These are phyloP conservation scores for Phialophora chinensis DNA, from an alignment of 2,329 filamentous ascomycete species.

Conservation along the genomic window DNA sequence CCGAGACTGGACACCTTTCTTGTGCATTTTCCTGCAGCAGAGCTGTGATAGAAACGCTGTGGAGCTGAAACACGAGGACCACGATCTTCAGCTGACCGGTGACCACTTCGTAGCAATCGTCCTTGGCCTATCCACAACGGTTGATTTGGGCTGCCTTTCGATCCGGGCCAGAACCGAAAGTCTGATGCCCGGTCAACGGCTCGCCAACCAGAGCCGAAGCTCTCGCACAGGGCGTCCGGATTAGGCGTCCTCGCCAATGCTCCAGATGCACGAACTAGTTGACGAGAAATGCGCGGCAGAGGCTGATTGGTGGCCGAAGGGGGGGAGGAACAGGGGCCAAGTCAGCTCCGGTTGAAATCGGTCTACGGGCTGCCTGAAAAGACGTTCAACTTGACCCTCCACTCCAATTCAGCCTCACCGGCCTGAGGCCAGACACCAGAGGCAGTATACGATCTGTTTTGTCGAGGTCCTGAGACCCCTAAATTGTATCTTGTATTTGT, in stretches of 20 bases:
- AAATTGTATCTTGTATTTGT: conserved; percentile 20
- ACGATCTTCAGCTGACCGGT: conserved; percentile 20
- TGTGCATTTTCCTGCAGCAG: neutral
- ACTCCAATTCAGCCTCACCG: neutral
- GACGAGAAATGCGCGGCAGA: neutral
- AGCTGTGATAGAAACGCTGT: neutral
- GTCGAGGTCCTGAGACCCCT: conserved; percentile 26
- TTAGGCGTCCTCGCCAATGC: conserved; percentile 1
- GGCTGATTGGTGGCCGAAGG: neutral
- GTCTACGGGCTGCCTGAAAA: neutral
- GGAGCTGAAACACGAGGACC: conserved; percentile 4
- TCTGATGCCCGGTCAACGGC: neutral
- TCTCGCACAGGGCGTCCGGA: neutral
- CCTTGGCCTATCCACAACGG: neutral
- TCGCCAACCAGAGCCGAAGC: conserved; percentile 3
- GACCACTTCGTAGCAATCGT: neutral
- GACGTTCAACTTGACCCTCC: neutral
- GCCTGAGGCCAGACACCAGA: neutral
- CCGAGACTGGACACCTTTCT: neutral
- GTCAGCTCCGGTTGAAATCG: neutral
- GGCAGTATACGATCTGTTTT: neutral
- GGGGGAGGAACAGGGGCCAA: neutral
- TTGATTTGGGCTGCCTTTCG: conserved; percentile 6
- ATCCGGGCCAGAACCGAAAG: conserved; percentile 19
- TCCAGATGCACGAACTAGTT: neutral